Evolutionary conservation across 805 yeast species (phyloP), one percentile per base, ranked within the genome.

Genomic region (Cyberlindnera japonica): DNA sequence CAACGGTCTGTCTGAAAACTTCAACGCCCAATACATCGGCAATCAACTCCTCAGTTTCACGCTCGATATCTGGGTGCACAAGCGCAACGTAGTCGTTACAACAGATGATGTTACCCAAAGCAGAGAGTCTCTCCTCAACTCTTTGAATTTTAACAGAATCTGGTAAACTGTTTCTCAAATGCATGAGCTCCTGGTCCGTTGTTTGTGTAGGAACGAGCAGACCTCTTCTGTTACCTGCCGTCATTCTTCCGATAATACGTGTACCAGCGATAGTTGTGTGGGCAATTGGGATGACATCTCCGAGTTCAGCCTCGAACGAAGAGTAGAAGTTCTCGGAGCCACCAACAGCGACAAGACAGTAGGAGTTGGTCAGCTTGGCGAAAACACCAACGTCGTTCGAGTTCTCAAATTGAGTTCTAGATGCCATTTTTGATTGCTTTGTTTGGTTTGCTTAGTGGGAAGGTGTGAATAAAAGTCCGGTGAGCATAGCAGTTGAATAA

Each of bases 241-340:
- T 85, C 95, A 93, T 84, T 66, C 99, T 79, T 58, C 99, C 99
- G 46, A 93, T 83, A 51, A 93, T 93, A 69, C 99, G 83, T 58
- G 95, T 90, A 55, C 99, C 99, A 23, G 97, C 97, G 56, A 93
- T 93, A 44, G 99, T 93, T 40, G 98, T 88, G 62, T 93, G 96
- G 49, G 87, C 93, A 57, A 93, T 87, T 39, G 99, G 99, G 48
- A 93, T 80, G 38, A 88, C 89, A 66, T 90, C 98, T 47, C 97
- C 97, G 49, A 95, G 72, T 67, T 93, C 96, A 38, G 96, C 96
- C 72, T 93, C 99, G 62, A 93, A 91, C 21, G 97, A 95, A 42
- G 97, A 89, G 65, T 83, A 85, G 54, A 80, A 79, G 62, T 80
- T 80, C 61, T 79, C 84, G 32, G 97, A 89, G 22, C 97, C 99